Conservation (phyloP, 2,329 filamentous ascomycete genomes). For the Colletotrichum simmondsii region DNA sequence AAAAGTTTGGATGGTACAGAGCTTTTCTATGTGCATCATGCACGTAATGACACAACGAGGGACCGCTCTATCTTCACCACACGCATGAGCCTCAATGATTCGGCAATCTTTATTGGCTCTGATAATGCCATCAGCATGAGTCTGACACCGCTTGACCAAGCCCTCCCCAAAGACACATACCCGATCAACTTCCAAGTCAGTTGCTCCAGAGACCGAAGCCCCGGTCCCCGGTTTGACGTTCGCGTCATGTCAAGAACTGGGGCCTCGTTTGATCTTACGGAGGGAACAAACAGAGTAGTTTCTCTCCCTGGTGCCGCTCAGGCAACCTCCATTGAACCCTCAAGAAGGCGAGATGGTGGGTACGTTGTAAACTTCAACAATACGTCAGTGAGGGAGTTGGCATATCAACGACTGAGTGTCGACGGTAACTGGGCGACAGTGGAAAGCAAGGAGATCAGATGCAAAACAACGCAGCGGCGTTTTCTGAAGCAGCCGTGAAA, state of each 20-base stretch:
- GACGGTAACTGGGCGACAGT: slow-evolving; percentile 32
- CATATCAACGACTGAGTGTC: slow-evolving; percentile 36
- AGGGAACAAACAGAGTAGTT: slow-evolving; percentile 40
- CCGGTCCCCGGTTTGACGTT: slow-evolving; percentile 28
- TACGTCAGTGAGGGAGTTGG: slow-evolving; percentile 25
- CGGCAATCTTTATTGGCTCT: slow-evolving; percentile 39
- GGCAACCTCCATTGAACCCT: slow-evolving; percentile 19
- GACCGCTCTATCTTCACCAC: slow-evolving; percentile 46
- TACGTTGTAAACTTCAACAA: slow-evolving; percentile 34
- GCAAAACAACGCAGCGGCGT: background rate
- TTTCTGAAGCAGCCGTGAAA: background rate
- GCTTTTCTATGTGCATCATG: slow-evolving; percentile 49
- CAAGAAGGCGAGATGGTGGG: slow-evolving; percentile 12
- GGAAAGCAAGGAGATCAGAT: background rate
- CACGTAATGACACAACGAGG: slow-evolving; percentile 42
- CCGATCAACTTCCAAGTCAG: slow-evolving; percentile 39
- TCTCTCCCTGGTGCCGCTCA: slow-evolving; percentile 33
- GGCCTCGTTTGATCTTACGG: slow-evolving; percentile 39
- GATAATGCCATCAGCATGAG: slow-evolving; percentile 43
- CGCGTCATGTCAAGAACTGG: slow-evolving; percentile 37
- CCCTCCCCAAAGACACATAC: slow-evolving; percentile 43
- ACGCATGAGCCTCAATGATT: slow-evolving; percentile 42
- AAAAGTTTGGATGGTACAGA: slow-evolving; percentile 42
- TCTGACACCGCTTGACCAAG: slow-evolving; percentile 44
- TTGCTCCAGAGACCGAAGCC: slow-evolving; percentile 16